phyloP scores from a whole-genome alignment of 1,284 basidiomycete species.

The Ceratobasidium sp. region DNA sequence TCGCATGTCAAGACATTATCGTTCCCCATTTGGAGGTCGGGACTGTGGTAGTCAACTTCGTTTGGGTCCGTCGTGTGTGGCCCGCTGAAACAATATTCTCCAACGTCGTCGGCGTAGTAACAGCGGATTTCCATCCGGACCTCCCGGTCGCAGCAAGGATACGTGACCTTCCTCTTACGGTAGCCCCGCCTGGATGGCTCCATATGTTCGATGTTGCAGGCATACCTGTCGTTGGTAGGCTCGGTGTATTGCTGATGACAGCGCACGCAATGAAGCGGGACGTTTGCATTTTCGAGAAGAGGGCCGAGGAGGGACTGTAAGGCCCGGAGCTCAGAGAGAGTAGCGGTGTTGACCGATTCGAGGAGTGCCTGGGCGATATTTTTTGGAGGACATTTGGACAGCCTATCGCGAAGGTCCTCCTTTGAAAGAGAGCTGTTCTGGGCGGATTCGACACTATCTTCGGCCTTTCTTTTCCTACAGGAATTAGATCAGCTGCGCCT shows the following conservation, averaged over 20 bases:
- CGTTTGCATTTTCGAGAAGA: not conserved
- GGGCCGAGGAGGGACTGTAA: not conserved
- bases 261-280: slow-evolving; percentile 8
- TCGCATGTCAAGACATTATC: not conserved
- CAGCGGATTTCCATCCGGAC: not conserved
- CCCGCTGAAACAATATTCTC: slow-evolving; percentile 3
- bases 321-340: not conserved
- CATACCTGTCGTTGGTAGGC: not conserved
- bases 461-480: not conserved
- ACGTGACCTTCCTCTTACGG: not conserved
- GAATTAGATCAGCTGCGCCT: not conserved
- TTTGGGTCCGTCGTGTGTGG: not conserved
- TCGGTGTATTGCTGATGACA: not conserved
- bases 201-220: slow-evolving; percentile 3
- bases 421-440: not conserved
- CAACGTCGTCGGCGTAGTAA: not conserved
- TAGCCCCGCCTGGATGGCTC: not conserved
- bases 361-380: not conserved
- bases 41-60: not conserved
- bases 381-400: not conserved
- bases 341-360: not conserved
- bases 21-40: not conserved
- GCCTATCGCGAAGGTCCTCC: not conserved
- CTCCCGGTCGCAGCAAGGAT: slow-evolving; percentile 10
- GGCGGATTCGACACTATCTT: not conserved